These are phyloP conservation scores for Cucurbita pepo DNA, from an alignment of 306 rosid species.

Conservation along the genomic window DNA sequence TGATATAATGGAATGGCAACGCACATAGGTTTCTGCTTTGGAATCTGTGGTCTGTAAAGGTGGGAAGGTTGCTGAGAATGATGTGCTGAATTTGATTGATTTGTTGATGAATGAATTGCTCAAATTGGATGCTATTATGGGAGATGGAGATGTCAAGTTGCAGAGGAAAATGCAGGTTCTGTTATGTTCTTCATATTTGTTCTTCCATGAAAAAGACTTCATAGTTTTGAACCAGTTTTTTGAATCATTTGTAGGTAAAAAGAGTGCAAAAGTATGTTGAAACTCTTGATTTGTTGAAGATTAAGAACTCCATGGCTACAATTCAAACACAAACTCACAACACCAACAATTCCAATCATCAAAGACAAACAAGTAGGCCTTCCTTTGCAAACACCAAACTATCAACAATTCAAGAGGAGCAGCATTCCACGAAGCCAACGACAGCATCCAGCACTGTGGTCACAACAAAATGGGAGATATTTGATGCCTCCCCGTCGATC, in stretches of 20 bases:
- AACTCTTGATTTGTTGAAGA: slow-evolving; percentile 70
- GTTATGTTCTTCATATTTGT: background rate
- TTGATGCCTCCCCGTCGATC: slow-evolving; percentile 46
- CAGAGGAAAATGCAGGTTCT: slow-evolving; percentile 96
- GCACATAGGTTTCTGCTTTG: slow-evolving; percentile 60
- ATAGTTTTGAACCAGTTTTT: background rate
- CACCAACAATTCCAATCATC: slow-evolving; percentile 8
- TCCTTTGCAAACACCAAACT: slow-evolving; percentile 9
- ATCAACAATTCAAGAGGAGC: slow-evolving; percentile 40
- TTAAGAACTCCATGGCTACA: slow-evolving; percentile 42
- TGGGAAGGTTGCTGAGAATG: slow-evolving; percentile 63
- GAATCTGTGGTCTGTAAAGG: slow-evolving; percentile 68
- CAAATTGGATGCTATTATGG: slow-evolving; percentile 62
- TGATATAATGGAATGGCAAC: background rate
- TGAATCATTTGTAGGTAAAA: slow-evolving; percentile 39
- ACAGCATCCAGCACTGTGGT: slow-evolving; percentile 50
- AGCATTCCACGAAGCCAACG: slow-evolving; percentile 23
- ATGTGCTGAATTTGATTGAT: slow-evolving; percentile 58
- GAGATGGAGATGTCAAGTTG: slow-evolving; percentile 84
- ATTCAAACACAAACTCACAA: slow-evolving; percentile 10
- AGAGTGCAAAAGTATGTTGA: slow-evolving; percentile 93
- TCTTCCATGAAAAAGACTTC: background rate
- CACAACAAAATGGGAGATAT: slow-evolving; percentile 87
- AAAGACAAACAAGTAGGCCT: slow-evolving; percentile 14
- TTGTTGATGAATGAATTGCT: slow-evolving; percentile 81